These are phyloP conservation scores for Boletus semigastroideus DNA, from an alignment of 1,284 basidiomycete species.

Conservation along the genomic window DNA sequence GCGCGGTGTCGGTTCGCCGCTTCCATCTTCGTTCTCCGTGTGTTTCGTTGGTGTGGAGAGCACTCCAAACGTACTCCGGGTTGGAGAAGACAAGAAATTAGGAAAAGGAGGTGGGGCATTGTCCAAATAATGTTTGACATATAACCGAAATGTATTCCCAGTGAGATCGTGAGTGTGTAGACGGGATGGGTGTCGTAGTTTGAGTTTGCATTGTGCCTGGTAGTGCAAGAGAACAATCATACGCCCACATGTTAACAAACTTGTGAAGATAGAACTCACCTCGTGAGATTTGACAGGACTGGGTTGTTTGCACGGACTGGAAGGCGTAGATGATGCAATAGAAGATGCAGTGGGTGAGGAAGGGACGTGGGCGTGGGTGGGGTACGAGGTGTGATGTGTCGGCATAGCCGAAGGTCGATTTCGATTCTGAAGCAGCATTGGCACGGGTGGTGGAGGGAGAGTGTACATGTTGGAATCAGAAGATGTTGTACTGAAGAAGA, in stretches of 20 bases:
- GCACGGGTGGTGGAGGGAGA: constrained; percentile 14
- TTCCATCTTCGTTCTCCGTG: background rate
- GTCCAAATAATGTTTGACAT: constrained; percentile 76
- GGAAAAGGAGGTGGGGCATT: constrained; percentile 32
- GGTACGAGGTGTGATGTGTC: background rate
- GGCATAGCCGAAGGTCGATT: background rate
- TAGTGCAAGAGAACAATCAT: background rate
- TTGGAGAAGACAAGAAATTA: constrained; percentile 1
- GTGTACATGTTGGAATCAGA: constrained; percentile 5
- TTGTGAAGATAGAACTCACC: constrained; percentile 6
- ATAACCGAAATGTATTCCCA: constrained; percentile 65
- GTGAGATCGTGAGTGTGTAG: constrained; percentile 64
- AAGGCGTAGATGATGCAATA: constrained; percentile 29
- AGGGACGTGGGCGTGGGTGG: constrained; percentile 8
- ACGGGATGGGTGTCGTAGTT: constrained; percentile 67
- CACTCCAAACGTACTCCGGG: background rate
- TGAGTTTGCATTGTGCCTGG: constrained; percentile 26
- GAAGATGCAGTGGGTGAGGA: constrained; percentile 23
- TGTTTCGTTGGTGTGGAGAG: constrained; percentile 27
- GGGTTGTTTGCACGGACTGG: constrained; percentile 27
- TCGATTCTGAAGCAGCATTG: constrained; percentile 9
- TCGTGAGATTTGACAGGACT: constrained; percentile 16
- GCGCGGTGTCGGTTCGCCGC: constrained; percentile 15
- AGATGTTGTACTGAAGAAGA: constrained; percentile 12
- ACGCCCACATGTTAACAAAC: background rate